Percentiles rank a stretch among this genome's conserved stretches.
These are phyloP conservation scores for Podospora pseudoanserina DNA, from an alignment of 495 filamentous ascomycete genomes.

Conservation along the genomic window DNA sequence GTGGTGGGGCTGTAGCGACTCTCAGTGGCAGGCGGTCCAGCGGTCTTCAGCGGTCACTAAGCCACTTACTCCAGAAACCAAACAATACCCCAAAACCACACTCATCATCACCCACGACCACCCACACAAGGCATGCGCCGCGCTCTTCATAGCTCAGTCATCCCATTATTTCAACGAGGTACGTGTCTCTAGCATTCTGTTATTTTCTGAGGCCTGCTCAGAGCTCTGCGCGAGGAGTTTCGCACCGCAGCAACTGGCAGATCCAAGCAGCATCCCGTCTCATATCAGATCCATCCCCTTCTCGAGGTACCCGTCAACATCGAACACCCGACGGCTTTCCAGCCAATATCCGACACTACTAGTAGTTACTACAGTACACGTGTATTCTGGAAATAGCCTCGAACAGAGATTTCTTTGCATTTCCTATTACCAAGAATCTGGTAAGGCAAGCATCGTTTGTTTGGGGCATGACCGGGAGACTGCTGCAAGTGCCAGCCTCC, in stretches of 20 bases:
- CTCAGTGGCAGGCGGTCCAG: background rate
- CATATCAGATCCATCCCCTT: background rate
- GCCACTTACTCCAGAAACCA: slow-evolving; percentile 12
- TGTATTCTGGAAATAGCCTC: background rate
- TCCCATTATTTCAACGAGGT: background rate
- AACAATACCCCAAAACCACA: background rate
- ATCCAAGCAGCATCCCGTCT: background rate
- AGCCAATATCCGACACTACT: background rate
- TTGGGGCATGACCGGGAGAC: background rate
- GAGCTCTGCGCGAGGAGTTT: background rate
- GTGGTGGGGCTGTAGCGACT: slow-evolving; percentile 15
- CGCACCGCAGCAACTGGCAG: background rate
- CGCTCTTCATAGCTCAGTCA: background rate
- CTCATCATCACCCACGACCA: background rate
- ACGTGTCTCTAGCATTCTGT: background rate
- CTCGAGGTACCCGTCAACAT: background rate
- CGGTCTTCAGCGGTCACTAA: slow-evolving; percentile 7
- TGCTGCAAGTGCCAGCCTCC: background rate
- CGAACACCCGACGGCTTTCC: background rate
- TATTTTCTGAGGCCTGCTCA: background rate
- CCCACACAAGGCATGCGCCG: background rate
- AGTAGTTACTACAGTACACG: background rate
- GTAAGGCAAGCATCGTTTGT: background rate
- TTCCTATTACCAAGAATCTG: background rate
- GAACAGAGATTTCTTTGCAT: background rate